Base-by-base conservation (phyloP, 805 yeast genomes). In the Dipodascus geniculatus region DNA sequence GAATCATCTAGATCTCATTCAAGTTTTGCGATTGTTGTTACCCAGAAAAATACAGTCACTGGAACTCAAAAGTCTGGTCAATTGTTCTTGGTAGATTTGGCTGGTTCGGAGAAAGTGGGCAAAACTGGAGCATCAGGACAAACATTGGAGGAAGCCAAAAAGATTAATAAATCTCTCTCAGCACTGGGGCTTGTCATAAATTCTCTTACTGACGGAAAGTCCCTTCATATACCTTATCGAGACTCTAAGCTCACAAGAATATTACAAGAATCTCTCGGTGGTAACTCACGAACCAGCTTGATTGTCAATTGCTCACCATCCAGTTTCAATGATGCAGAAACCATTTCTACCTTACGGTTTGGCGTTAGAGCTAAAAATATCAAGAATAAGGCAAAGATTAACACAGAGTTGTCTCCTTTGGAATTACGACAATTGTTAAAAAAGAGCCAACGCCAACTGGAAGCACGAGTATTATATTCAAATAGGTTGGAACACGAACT, bases 1-100 rank as follows among this genome's bases (percentile, higher is more conserved):
- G 85, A 80, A 61, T 81, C 88, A 8, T 83, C 91, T 3, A 73
- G 95, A 58, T 83, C 95, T 0, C 96, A 88, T 65, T 81, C 91
- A 0, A 84, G 89, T 28, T 80, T 87, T 57, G 84, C 83, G 53
- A 72, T 90, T 2, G 77, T 77, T 51, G 69, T 89, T 3, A 71
- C 77, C n/a, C 91, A 85, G 61, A 79, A 78, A 62, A 74, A 77
- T 59, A 56, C 72, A 19, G 68, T 68, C 2, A 73, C 76, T n/a
- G 86, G 85, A 14, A 74, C 79, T 3, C 72, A 78, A 20, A 83
- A 79, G 63, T 72, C 75, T 42, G 83, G 89, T 3, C 80, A 78
- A 55, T 71, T 88, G 56, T 84, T 82, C 60, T 67, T 88, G 38
- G 91, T 87, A 11, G 96, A 88, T 68, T 73, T 88, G 58, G 96